Evolutionary conservation across 2,329 filamentous ascomycete genomes (phyloP), one percentile per base, ranked within the genome.

Genomic region (Exutisphaerella laricina): DNA sequence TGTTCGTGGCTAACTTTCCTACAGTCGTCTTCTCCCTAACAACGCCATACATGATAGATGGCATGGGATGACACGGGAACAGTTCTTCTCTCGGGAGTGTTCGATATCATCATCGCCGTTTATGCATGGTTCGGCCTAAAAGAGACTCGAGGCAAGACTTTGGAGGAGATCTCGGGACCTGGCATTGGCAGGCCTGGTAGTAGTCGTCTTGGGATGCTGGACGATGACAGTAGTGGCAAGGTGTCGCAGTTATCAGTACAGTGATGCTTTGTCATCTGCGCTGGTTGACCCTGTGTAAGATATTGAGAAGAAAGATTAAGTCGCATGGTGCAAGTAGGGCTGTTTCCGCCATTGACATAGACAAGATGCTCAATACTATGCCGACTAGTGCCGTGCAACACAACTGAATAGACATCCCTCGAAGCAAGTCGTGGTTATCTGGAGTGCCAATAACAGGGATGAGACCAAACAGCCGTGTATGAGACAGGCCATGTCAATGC

Each of bases 51-150:
- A 72, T 71, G 64, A 70, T 76, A 36, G 50, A 58, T 1, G 65
- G 66, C 23, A 63, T 79, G 47, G 67, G 66, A 0, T 74, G 68
- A n/a, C n/a, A n/a, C n/a, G 68, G 66, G 63, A 3, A 72, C 68
- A 0, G 73, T 72, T 50, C 54, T 72, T 2, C 57, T 74, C 36
- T 73, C 70, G 65, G 70, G 68, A 16, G 41, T 70, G 6, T 69
- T 70, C 32, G 68, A 72, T 43, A 43, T 66, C 5, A 52, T 66
- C 16, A 71, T 70, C 26, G 67, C 63, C 0, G 44, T 60, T 4
- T 59, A 65, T 10, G 64, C 63, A 34, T 66, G 62, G 39, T 60
- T 66, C 28, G 55, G 58, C 5, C 49, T 66, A 29, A 54, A 51
- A 1, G 63, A 68, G 43, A 67, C 64, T 3, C 52, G 54, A 39